A percentile compares a stretch with the other conserved stretches of the same genome.
These are phyloP conservation scores for Fraxinus velutina DNA, from an alignment of 305 asterid genomes.

Conservation along the genomic window DNA sequence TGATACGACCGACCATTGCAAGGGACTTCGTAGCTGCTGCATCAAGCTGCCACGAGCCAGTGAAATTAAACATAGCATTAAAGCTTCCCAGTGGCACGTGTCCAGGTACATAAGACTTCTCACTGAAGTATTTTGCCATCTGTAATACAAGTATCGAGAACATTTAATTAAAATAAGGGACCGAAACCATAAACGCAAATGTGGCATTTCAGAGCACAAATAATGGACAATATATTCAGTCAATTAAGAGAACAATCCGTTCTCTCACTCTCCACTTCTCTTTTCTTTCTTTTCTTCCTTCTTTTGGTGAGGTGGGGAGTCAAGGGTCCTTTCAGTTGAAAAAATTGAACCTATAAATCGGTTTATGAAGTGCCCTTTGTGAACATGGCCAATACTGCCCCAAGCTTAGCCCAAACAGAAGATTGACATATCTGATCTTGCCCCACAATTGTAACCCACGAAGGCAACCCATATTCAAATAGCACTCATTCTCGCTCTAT, in stretches of 20 bases:
- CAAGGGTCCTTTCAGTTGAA: not conserved
- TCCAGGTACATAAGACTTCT: slow-evolving; percentile 62
- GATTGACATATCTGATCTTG: not conserved
- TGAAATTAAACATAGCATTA: slow-evolving; percentile 94
- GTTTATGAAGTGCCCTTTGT: not conserved
- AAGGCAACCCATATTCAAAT: not conserved
- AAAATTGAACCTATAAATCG: not conserved
- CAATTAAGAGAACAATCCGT: not conserved
- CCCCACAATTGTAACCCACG: not conserved
- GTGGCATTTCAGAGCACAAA: not conserved
- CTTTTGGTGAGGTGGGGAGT: not conserved
- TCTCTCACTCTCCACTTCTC: not conserved
- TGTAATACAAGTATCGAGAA: slow-evolving; percentile 36
- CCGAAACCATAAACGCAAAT: not conserved
- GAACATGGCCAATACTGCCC: not conserved
- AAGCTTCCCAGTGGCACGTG: slow-evolving; percentile 86
- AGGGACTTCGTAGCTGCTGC: slow-evolving; percentile 90
- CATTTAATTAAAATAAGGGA: slow-evolving; percentile 15
- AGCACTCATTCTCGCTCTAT: not conserved
- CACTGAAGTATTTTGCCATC: slow-evolving; percentile 89
- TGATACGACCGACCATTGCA: slow-evolving; percentile 72
- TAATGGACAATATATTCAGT: not conserved
- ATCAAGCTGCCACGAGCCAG: slow-evolving; percentile 89
- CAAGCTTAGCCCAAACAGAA: not conserved
- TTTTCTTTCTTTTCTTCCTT: not conserved